Conservation (phyloP, 768 basidiomycete genomes). For the Trametes coccinea region DNA sequence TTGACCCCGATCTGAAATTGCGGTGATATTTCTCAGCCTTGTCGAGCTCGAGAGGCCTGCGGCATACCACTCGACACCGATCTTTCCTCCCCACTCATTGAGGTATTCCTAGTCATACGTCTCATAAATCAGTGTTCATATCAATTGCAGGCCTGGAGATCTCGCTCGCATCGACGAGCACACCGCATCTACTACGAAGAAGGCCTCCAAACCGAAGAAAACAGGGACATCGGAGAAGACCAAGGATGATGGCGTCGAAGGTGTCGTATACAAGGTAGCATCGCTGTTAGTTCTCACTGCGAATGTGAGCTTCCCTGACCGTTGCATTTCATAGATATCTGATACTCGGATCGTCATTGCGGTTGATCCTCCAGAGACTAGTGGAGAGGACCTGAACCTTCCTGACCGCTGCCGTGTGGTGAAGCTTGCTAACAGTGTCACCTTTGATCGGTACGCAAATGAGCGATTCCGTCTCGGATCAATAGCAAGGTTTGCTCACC, state of each 20-base stretch:
- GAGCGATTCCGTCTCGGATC: too few species aligned
- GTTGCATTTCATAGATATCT: conserved; percentile 54
- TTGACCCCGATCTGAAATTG: conserved; percentile 22
- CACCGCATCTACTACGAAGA: conserved; percentile 43
- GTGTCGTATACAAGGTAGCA: conserved; percentile 81
- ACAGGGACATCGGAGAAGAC: conserved; percentile 34
- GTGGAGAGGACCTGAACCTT: conserved; percentile 67
- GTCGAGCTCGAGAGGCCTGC: conserved; percentile 83
- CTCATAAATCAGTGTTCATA: background rate
- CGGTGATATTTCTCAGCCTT: conserved; percentile 52
- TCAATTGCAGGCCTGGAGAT: conserved; percentile 71
- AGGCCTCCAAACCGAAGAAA: conserved; percentile 49
- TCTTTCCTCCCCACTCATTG: conserved; percentile 86
- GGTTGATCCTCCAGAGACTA: conserved; percentile 61
- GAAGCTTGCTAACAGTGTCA: conserved; percentile 91
- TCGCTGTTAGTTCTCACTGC: background rate
- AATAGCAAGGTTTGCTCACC: too few species aligned
- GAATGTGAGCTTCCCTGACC: background rate
- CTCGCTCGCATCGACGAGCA: conserved; percentile 83
- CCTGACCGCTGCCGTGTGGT: conserved; percentile 84
- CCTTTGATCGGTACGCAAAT: conserved; percentile 73
- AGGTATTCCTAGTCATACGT: conserved; percentile 44
- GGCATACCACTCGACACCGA: conserved; percentile 69
- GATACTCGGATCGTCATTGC: conserved; percentile 83
- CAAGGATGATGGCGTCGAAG: conserved; percentile 56